These are phyloP conservation scores for Mucor mucedo DNA, from an alignment of 371 early-diverging fungal species.

Conservation along the genomic window DNA sequence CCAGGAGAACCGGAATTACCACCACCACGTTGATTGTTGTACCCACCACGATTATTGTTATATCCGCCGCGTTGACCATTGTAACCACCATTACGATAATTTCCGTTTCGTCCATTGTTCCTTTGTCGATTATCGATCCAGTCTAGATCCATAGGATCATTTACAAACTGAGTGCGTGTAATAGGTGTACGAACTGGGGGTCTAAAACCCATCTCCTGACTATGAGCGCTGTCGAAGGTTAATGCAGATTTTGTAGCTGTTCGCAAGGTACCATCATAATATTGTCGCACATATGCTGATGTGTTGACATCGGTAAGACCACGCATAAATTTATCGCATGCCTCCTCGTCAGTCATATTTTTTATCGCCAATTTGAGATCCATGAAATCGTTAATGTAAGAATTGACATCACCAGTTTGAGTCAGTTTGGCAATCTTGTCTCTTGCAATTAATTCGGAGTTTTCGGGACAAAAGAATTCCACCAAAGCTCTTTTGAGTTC, in stretches of 20 bases:
- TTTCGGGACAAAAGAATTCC: slow-evolving; percentile 14
- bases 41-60: neutral
- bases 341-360: slow-evolving; percentile 14
- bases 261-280: slow-evolving; percentile 66
- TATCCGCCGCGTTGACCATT: slow-evolving; percentile 1
- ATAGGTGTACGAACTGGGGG: neutral
- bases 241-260: slow-evolving; percentile 1
- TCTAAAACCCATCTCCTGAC: neutral
- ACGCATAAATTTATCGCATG: slow-evolving; percentile 15
- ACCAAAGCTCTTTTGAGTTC: neutral
- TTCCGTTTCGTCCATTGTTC: neutral
- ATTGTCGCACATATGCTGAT: slow-evolving; percentile 34
- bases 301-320: neutral
- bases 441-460: slow-evolving; percentile 7
- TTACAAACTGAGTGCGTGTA: neutral
- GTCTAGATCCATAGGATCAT: slow-evolving; percentile 6
- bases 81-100: neutral
- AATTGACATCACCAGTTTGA: slow-evolving; percentile 12
- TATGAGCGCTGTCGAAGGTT: slow-evolving; percentile 8
- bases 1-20: neutral
- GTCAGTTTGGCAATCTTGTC: slow-evolving; percentile 7
- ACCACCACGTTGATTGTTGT: neutral
- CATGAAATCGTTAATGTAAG: slow-evolving; percentile 15
- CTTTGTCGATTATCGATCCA: neutral
- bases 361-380: slow-evolving; percentile 7